phyloP scores from a whole-genome alignment of 352 stramenopile genomes.

The Achlya hypogyna region DNA sequence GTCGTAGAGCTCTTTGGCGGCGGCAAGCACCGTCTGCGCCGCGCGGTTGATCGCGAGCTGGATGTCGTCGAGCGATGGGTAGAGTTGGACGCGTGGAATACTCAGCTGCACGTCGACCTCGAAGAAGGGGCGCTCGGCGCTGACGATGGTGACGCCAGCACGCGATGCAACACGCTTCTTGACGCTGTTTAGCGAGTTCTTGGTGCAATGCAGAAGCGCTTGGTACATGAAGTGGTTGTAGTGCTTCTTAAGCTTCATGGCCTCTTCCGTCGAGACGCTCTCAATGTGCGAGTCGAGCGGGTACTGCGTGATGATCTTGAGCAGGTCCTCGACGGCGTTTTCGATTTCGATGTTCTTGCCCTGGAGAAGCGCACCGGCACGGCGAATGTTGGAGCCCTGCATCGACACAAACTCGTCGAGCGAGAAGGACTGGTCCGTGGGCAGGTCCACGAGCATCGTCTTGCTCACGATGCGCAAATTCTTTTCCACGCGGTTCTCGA shows the following conservation, averaged over 20 bases:
- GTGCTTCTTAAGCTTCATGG: slow-evolving; percentile 95
- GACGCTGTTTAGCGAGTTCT: slow-evolving; percentile 97
- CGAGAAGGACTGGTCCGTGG: slow-evolving; percentile 93
- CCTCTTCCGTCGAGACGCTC: slow-evolving; percentile 87
- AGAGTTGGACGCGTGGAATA: slow-evolving; percentile 88
- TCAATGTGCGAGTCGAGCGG: slow-evolving; percentile 94
- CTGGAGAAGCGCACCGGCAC: slow-evolving; percentile 87
- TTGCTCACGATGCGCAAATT: slow-evolving; percentile 98
- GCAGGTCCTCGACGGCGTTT: slow-evolving; percentile 94
- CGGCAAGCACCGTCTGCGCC: slow-evolving; percentile 93
- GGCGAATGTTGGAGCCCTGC: slow-evolving; percentile 91
- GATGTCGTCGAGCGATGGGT: slow-evolving; percentile 95
- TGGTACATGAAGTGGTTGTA: slow-evolving; percentile 99
- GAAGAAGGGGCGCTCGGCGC: slow-evolving; percentile 94
- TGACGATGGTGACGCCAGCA: slow-evolving; percentile 80
- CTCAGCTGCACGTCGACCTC: slow-evolving; percentile 96
- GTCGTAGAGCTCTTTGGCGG: slow-evolving; percentile 94
- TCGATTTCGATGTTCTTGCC: slow-evolving; percentile 98
- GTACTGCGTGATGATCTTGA: slow-evolving; percentile 94
- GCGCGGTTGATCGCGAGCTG: slow-evolving; percentile 97
- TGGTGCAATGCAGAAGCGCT: slow-evolving; percentile 94
- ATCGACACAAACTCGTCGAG: slow-evolving; percentile 97
- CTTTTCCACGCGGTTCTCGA: slow-evolving; percentile 98
- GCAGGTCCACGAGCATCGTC: slow-evolving; percentile 95
- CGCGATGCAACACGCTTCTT: slow-evolving; percentile 96